These are phyloP conservation scores for Penicillium nordicum DNA, from an alignment of 2,329 filamentous ascomycete genomes.

Conservation along the genomic window DNA sequence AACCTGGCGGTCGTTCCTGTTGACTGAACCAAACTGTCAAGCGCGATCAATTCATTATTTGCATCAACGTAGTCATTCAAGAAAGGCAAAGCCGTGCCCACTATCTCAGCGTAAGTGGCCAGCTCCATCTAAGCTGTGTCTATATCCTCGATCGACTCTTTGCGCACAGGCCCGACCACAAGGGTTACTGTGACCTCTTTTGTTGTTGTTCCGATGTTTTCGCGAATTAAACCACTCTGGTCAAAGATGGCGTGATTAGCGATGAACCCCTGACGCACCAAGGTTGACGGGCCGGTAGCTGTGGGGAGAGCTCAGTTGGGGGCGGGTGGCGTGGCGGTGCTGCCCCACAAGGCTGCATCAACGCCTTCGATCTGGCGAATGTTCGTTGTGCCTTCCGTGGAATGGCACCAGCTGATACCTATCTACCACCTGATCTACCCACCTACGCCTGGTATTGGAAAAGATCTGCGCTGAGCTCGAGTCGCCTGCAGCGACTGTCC, in stretches of 20 bases:
- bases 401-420: background rate
- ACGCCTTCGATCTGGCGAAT: conserved; percentile 30
- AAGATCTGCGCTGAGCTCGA: background rate
- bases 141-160: conserved; percentile 38
- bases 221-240: conserved; percentile 29
- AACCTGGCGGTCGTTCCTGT: too few species aligned
- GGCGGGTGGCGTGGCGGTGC: conserved; percentile 35
- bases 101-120: conserved; percentile 26
- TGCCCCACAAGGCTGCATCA: conserved; percentile 38
- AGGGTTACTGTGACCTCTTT: conserved; percentile 32
- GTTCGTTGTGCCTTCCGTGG: conserved; percentile 8
- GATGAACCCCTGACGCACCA: conserved; percentile 31
- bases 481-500: conserved; percentile 21
- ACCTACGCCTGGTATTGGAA: background rate
- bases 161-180: conserved; percentile 37
- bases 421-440: conserved; percentile 23
- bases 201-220: conserved; percentile 35
- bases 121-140: conserved; percentile 34
- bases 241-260: conserved; percentile 22
- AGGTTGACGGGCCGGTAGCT: conserved; percentile 16
- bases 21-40: background rate
- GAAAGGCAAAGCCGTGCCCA: conserved; percentile 34
- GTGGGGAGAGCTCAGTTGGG: conserved; percentile 24
- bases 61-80: conserved; percentile 35
- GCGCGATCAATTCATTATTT: conserved; percentile 23